These are phyloP conservation scores for Fistulinella cinereoalba DNA, from an alignment of 1,284 basidiomycete genomes.

Conservation along the genomic window DNA sequence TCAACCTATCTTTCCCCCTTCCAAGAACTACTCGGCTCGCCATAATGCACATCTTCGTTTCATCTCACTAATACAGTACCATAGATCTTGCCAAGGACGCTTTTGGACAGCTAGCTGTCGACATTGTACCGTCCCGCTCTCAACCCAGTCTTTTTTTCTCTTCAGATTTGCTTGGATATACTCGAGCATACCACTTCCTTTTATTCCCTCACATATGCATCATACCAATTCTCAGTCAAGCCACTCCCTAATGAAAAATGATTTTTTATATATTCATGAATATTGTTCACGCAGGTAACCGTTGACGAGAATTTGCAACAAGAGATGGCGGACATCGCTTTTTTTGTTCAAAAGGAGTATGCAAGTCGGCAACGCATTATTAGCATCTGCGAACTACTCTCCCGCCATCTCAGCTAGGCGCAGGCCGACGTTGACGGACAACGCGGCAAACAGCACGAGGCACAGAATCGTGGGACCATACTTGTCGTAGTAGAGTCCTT, in stretches of 20 bases:
- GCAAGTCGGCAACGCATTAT: too few species aligned
- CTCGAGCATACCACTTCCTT: constrained; percentile 13
- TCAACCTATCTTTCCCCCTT: constrained; percentile 2
- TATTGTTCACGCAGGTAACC: background rate
- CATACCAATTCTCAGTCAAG: constrained; percentile 20
- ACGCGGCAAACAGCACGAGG: constrained; percentile 63
- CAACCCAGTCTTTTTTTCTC: background rate
- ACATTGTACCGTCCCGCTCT: constrained; percentile 8
- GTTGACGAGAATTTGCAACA: background rate
- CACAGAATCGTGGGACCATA: constrained; percentile 83
- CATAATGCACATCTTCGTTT: constrained; percentile 19
- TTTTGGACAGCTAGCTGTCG: constrained; percentile 19
- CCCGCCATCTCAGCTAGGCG: constrained; percentile 47
- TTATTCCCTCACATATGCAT: constrained; percentile 27
- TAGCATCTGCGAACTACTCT: too few species aligned
- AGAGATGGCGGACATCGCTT: too few species aligned
- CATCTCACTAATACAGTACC: constrained; percentile 8
- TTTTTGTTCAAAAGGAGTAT: too few species aligned
- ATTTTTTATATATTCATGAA: constrained; percentile 7
- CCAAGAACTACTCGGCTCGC: constrained; percentile 9
- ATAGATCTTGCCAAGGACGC: constrained; percentile 25
- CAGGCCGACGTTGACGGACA: constrained; percentile 75
- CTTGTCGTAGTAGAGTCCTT: constrained; percentile 85
- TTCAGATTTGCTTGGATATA: constrained; percentile 16
- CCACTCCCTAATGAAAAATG: constrained; percentile 24